phyloP scores from a whole-genome alignment of 805 yeast species.

The Debaryomyces maramus region DNA sequence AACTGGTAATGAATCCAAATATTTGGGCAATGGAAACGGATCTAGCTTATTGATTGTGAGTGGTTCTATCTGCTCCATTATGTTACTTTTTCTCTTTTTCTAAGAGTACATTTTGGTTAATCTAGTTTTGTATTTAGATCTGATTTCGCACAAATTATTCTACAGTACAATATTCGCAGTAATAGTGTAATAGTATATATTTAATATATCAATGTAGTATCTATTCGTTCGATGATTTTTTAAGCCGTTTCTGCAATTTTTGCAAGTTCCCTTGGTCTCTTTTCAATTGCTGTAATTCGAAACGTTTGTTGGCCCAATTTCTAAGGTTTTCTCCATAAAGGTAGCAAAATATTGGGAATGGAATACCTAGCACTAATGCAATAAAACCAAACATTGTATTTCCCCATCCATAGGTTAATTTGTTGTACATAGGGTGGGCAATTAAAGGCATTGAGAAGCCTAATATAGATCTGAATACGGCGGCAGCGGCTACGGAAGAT shows the following conservation, averaged over 20 bases:
- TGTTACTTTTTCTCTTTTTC: too few relatives aligned
- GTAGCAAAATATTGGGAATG: constrained; percentile 38
- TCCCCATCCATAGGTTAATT: constrained; percentile 41
- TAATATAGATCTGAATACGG: constrained; percentile 39
- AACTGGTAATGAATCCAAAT: constrained; percentile 30
- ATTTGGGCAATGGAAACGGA: constrained; percentile 28
- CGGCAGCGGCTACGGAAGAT: constrained; percentile 42
- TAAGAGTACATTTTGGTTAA: too few relatives aligned
- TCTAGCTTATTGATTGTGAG: constrained; percentile 8
- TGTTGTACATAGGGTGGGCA: constrained; percentile 36
- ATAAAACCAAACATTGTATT: constrained; percentile 39
- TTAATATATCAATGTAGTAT: neutral
- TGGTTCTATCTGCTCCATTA: constrained; percentile 7
- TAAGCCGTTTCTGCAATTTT: constrained; percentile 12
- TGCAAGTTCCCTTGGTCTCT: constrained; percentile 22
- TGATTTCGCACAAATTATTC: too few relatives aligned
- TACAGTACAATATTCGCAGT: too few relatives aligned
- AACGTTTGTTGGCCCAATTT: constrained; percentile 30
- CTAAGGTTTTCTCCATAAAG: constrained; percentile 37
- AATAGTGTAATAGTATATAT: too few relatives aligned
- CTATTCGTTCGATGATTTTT: neutral
- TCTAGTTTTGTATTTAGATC: too few relatives aligned
- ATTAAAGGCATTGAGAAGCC: constrained; percentile 41
- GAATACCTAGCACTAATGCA: constrained; percentile 34
- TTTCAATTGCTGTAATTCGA: constrained; percentile 23